Percentiles rank a stretch among this genome's conserved stretches.
Conservation (phyloP, 2,329 filamentous ascomycete species). For the Tolypocladium tropicale region DNA sequence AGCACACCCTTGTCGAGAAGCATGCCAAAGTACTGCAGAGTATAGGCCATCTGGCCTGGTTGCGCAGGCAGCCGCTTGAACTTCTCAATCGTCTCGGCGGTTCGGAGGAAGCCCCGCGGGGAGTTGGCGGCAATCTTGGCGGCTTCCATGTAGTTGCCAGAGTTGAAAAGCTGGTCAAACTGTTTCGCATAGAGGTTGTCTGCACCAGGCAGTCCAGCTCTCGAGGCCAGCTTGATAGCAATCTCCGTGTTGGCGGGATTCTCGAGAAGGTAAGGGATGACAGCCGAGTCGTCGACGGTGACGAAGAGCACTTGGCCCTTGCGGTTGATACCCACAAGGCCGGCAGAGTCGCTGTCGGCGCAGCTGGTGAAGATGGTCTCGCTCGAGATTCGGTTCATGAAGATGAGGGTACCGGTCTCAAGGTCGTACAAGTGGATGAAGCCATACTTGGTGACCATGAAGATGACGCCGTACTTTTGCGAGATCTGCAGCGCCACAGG, state of each 20-base stretch:
- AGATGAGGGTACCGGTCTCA: conserved; percentile 89
- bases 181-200: conserved; percentile 88
- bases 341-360: conserved; percentile 70
- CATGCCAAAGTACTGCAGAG: conserved; percentile 96
- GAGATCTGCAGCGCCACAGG: conserved; percentile 97
- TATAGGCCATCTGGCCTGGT: conserved; percentile 81
- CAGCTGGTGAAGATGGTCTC: conserved; percentile 98
- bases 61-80: conserved; percentile 81
- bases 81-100: conserved; percentile 86
- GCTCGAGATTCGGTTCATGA: conserved; percentile 99
- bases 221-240: conserved; percentile 91
- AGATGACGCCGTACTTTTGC: conserved; percentile 91
- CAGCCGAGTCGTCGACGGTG: conserved; percentile 79
- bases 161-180: conserved; percentile 77
- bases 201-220: conserved; percentile 85
- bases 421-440: conserved; percentile 99
- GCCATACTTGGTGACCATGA: conserved; percentile 96
- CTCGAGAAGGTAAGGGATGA: conserved; percentile 91
- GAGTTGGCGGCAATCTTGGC: conserved; percentile 97
- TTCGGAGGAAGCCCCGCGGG: conserved; percentile 88
- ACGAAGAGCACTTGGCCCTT: conserved; percentile 96
- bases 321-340: conserved; percentile 90
- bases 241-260: conserved; percentile 91
- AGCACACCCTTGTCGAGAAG: conserved; percentile 88
- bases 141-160: conserved; percentile 75